Evolutionary conservation across 2,329 filamentous ascomycete genomes (phyloP), one percentile per base, ranked within the genome.

Genomic region (Lizonia empirigonia): DNA sequence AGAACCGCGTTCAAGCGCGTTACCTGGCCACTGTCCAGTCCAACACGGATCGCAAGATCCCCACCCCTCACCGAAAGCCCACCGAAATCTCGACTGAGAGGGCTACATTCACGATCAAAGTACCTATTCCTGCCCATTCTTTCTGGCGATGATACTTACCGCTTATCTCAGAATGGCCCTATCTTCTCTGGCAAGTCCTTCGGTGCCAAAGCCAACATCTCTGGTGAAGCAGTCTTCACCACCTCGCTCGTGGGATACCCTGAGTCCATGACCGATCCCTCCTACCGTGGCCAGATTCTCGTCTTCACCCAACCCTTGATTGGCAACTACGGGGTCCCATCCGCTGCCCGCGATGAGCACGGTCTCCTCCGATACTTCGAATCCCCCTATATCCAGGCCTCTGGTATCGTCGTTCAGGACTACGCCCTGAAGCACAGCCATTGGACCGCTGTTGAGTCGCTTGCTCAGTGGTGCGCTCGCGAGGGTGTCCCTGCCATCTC

Each of bases 271-370:
- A 86, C 84, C 68, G 85, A 87, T 62, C 85, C 85, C 10, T 87
- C 85, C 49, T 87, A 87, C 74, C 84, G 85, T 62, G 85, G 94
- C 63, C 94, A 99, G 80, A 97, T 99, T 64, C 82, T 99, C 65
- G 93, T 97, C 76, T 97, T 97, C 82, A 99, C 94, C 62, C 92
- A 97, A 75, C 94, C 94, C 27, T 80, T 99, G 64, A 97, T 99
- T 70, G 94, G 94, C 72, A 99, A 99, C 83, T 99, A 99, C 74
- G 94, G 94, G 66, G 93, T 99, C 15, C 94, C 94, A 13, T 95
- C 91, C 24, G 85, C 82, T 59, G 83, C 86, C 68, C 88, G 91
- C 60, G 94, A 99, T 75, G 80, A 92, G 75, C 90, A 86, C 76
- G 94, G 94, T 66, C 85, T 99, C 53, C 82, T 97, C 73, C 94